Conservation (phyloP, 2,329 filamentous ascomycete genomes). For the Alternaria solani region DNA sequence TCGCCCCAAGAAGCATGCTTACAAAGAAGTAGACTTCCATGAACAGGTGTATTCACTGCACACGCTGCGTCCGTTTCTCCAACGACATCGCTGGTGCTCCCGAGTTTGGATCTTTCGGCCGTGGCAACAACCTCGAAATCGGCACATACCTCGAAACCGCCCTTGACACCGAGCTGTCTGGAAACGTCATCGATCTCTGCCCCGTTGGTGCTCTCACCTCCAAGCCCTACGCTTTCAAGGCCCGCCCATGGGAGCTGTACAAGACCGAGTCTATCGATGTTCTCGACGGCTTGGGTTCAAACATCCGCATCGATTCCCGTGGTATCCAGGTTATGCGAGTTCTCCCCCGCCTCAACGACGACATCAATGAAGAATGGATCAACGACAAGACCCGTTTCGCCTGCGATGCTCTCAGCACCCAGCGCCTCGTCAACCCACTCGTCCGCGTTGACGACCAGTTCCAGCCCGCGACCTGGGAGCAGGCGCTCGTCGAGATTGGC, state of each 20-base stretch:
- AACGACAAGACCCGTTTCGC: conserved; percentile 98
- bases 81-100: conserved; percentile 97
- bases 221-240: conserved; percentile 97
- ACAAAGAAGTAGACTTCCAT: conserved; percentile 79
- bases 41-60: conserved; percentile 99
- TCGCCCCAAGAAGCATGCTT: conserved; percentile 26
- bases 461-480: conserved; percentile 92
- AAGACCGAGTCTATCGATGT: conserved; percentile 97
- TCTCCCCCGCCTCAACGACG: conserved; percentile 90
- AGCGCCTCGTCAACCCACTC: conserved; percentile 90
- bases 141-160: conserved; percentile 96
- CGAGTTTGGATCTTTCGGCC: conserved; percentile 91
- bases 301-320: conserved; percentile 91
- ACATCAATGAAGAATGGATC: conserved; percentile 99
- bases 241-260: conserved; percentile 95
- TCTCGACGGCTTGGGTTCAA: conserved; percentile 89
- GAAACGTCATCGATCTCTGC: conserved; percentile 97
- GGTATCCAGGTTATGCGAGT: conserved; percentile 97
- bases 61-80: conserved; percentile 94
- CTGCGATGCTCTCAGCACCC: conserved; percentile 94
- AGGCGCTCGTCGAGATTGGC: conserved; percentile 87
- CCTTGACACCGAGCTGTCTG: conserved; percentile 92
- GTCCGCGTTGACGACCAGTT: conserved; percentile 91
- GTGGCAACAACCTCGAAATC: conserved; percentile 97
- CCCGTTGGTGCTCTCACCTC: conserved; percentile 95